Base-by-base conservation (phyloP, 208 protist genomes). In the Leptomonas pyrrhocoris region DNA sequence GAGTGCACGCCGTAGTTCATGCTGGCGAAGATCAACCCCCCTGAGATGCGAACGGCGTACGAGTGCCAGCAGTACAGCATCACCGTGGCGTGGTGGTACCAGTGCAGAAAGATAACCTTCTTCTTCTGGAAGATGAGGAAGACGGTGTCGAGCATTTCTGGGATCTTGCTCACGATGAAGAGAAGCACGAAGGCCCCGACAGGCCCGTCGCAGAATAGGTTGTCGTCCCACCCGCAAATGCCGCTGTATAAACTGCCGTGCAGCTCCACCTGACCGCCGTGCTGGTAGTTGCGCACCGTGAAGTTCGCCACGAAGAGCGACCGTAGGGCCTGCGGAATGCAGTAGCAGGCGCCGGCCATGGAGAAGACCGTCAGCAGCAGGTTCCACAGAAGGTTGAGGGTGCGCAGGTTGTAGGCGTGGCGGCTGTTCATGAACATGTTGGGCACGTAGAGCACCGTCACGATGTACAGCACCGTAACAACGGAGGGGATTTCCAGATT, bases 1-100 rank as follows among this genome's bases (percentile, higher is more conserved):
- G 88, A 83, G 84, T 98, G 97, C 36, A 98, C 94, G n/a, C 62
- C 75, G 79, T 96, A 95, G 79, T 98, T 98, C 93, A 98, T 97
- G 18, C 81, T 75, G 15, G 88, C 86, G 56, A 97, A 98, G 66
- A 84, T 79, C 19, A 96, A 56, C 8, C 94, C 93, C 65, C 77
- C 68, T 13, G 73, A 63, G 38, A 92, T 92, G 0, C 59, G 50
- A 16, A 51, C 27, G 7, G 73, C 53, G 43, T 85, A 94, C 0
- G 90, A 84, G 63, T 95, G 84, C 94, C 93, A 98, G 81, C 92
- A 98, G 81, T 94, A 98, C 21, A 97, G 73, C 65, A 96, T 82
- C 23, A 95, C 91, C 21, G 92, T 93, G n/a, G 89, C 76, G 86
- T 98, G 96, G 83, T 98, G 97, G 69, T 92, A 96, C 92, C 92